Base-by-base conservation (phyloP, 371 early-diverging fungal genomes). In the Zopfochytrium polystomum region DNA sequence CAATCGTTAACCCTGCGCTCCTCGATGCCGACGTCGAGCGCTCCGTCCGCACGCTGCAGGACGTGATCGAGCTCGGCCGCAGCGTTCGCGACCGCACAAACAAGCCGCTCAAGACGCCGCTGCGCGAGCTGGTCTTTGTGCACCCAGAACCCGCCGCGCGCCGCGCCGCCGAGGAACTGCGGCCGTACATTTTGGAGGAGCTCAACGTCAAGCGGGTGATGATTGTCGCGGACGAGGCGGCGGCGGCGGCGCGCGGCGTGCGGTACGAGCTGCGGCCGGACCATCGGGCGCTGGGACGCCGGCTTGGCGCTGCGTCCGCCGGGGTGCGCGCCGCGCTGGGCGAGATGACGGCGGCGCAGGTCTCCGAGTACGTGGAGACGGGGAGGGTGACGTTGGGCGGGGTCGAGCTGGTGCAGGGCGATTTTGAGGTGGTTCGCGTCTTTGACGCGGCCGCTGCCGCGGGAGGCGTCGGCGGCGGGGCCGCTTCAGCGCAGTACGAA, bases 41-140 rank as follows among this genome's bases (percentile, higher is more conserved):
- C 55, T 84, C 91, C 60, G 92, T 98, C 56, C 80, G 87, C 43
- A 86, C 95, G 63, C 93, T 98, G 95, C 96, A 96, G 78, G 79
- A 89, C 23, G 98, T 99, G 44, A 97, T 99, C 67, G 98, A 98
- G 69, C 81, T 93, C 50, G 97, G 98, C 32, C 90, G 99, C 56
- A 77, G 86, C 48, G 80, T 96, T 48, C 93, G 99, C 68, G 99
- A 99, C 76, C 86, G 89, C 75, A 87, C 92, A 71, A 90, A 80
- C 48, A 81, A 99, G 60, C 87, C 95, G 59, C 85, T 99, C 66
- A 99, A 99, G 89, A 97, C 93, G 31, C 99, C 99, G n/a, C 77
- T 98, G 63, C 87, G 89, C 72, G 95, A 96, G 74, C 78, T 97
- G 47, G 90, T 94, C 26, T 90, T 99, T 48, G 85, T 99, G 65